Percentiles rank a stretch among this genome's conserved stretches.
Conservation (phyloP, 1,139 yeast species). For the Pneumocystis murina region DNA sequence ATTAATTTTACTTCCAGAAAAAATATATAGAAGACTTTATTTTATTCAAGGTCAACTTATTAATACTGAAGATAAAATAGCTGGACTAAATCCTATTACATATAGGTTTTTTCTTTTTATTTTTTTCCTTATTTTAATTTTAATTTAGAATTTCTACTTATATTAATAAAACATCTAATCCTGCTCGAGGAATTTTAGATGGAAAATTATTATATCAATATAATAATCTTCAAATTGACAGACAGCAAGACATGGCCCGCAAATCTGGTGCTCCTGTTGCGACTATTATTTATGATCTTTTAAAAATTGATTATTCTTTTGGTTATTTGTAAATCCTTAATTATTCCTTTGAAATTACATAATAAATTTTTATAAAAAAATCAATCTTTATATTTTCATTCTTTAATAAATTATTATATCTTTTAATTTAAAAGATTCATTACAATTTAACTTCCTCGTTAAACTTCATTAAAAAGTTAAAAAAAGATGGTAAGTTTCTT, state of each 20-base stretch:
- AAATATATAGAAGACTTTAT: constrained; percentile 63
- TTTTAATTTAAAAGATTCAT: too few relatives aligned
- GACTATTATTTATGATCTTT: constrained; percentile 13
- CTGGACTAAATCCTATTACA: constrained; percentile 62
- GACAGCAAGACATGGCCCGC: constrained; percentile 12
- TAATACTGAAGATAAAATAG: constrained; percentile 56
- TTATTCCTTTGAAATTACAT: not conserved
- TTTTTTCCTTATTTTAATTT: not conserved
- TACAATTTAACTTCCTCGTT: too few relatives aligned
- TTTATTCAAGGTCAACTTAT: constrained; percentile 75
- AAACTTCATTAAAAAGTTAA: too few relatives aligned
- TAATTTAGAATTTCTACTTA: constrained; percentile 4
- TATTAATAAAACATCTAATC: constrained; percentile 4
- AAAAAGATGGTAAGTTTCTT: not conserved
- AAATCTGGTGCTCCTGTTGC: constrained; percentile 15
- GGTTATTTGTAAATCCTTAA: constrained; percentile 9
- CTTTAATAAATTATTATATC: too few relatives aligned
- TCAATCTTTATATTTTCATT: too few relatives aligned
- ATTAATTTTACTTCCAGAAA: constrained; percentile 63
- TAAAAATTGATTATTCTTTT: constrained; percentile 14
- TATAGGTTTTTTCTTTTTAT: constrained; percentile 17
- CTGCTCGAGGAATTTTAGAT: constrained; percentile 16
- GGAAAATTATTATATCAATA: constrained; percentile 11
- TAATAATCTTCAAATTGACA: not conserved
- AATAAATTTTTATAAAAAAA: not conserved